Evolutionary conservation across 768 basidiomycete species (phyloP).

Genomic region (Pulveroboletus ravenelii): DNA sequence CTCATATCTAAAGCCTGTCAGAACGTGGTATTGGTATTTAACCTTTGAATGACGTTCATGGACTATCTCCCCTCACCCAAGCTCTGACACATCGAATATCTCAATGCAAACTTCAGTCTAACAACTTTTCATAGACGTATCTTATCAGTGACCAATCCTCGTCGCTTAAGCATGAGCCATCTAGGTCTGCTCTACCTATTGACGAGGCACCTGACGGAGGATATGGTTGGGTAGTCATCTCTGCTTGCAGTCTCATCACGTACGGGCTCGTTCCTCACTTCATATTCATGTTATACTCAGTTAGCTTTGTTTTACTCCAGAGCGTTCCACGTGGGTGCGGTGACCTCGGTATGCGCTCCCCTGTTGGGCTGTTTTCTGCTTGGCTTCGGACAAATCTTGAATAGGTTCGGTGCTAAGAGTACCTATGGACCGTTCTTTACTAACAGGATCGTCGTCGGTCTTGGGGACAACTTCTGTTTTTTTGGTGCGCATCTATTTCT

Average conservation of each 20-base stretch:
- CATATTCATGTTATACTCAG: background rate
- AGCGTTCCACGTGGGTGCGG: constrained; percentile 26
- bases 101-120: background rate
- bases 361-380: constrained; percentile 29
- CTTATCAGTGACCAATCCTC: background rate
- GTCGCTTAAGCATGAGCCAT: background rate
- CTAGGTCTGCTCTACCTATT: background rate
- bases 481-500: constrained; percentile 12
- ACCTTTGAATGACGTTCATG: background rate
- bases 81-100: background rate
- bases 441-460: constrained; percentile 26
- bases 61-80: background rate
- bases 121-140: background rate
- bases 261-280: constrained; percentile 5
- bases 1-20: constrained; percentile 1
- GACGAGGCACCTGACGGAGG: constrained; percentile 27
- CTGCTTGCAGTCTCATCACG: constrained; percentile 26
- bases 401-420: constrained; percentile 18
- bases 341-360: too few species aligned
- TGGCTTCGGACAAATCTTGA: constrained; percentile 27
- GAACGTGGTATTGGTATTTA: background rate
- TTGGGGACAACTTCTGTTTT: constrained; percentile 26
- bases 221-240: constrained; percentile 32
- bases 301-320: constrained; percentile 7
- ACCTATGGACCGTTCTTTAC: constrained; percentile 27